Evolutionary conservation across 495 filamentous ascomycete species (phyloP), one percentile per base, ranked within the genome.

Genomic region (Penicillium turbatum): DNA sequence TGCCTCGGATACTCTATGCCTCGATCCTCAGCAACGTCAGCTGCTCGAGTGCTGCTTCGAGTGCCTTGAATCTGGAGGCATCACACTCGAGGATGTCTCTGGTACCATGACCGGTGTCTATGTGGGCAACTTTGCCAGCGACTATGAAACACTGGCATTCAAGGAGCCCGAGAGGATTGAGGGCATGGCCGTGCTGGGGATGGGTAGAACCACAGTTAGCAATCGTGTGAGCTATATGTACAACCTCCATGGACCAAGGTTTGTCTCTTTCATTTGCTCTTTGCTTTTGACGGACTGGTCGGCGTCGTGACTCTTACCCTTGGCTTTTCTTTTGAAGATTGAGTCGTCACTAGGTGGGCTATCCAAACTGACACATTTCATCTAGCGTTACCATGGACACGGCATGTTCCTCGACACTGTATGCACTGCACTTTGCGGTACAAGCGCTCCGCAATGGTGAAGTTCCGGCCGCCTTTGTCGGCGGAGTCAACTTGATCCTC

Each of bases 31-130:
- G 29, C 43, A 46, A 6, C 43, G 43, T 2, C 6, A 46, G 16
- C 13, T 46, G 15, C 43, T 46, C 16, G 45, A 48, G 32, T 12
- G 9, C 9, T 7, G 8, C 4, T 48, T 16, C 29, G 61, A 69
- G 36, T 65, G 61, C 26, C 26, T 68, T 0, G 63, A 68, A 29
- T 55, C 44, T 34, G 63, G 51, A 2, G 61, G 60, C n/a, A 19
- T 49, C 7, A 13, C 52, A 5, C 26, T 56, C 5, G 39, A 59
- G 3, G 47, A 54, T 2, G 42, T 79, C 12, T 53, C 74, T 1
- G 74, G 72, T 26, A 63, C 69, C 1, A 63, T 72, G 29, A 78
- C 74, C 8, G 69, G 63, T 12, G 71, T 73, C 15, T 80, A 64
- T 50, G 68, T 74, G 9, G 77, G 74, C 19, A 55, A 50, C 16